Percentiles rank a stretch among this genome's conserved stretches.
Conservation (phyloP, 768 basidiomycete species). For the Trametes sanguinea region DNA sequence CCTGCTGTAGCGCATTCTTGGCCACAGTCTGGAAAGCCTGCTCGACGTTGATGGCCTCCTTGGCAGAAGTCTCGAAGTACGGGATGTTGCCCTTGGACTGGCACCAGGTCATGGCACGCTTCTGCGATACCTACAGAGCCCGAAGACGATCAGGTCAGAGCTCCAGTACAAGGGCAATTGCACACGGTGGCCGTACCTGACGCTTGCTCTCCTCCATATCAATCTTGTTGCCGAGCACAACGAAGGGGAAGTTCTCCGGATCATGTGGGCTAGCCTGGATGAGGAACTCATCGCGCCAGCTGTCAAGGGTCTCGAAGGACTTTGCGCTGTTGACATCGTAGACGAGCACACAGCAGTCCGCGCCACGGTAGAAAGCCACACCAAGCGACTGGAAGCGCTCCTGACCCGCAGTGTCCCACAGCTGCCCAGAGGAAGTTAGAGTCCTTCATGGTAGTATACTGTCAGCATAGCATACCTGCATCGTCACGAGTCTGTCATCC, state of each 20-base stretch:
- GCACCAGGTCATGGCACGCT: slow-evolving; percentile 99
- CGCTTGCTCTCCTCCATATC: slow-evolving; percentile 99
- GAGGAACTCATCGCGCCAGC: slow-evolving; percentile 99
- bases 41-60: slow-evolving; percentile 99
- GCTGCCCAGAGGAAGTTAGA: slow-evolving; percentile 43
- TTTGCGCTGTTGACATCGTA: slow-evolving; percentile 99
- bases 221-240: slow-evolving; percentile 99
- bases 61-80: slow-evolving; percentile 99
- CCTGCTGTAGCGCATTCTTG: slow-evolving; percentile 98
- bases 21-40: slow-evolving; percentile 99
- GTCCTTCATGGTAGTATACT: not conserved
- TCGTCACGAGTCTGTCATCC: slow-evolving; percentile 95
- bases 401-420: slow-evolving; percentile 99
- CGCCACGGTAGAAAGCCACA: slow-evolving; percentile 98
- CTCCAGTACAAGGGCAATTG: not conserved
- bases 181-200: slow-evolving; percentile 58
- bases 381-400: slow-evolving; percentile 99
- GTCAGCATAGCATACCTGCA: slow-evolving; percentile 76
- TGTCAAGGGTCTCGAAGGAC: slow-evolving; percentile 97
- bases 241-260: slow-evolving; percentile 99
- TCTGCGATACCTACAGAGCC: slow-evolving; percentile 84
- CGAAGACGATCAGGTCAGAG: not conserved
- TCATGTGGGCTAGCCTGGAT: slow-evolving; percentile 99
- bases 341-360: slow-evolving; percentile 98
- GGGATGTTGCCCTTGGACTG: slow-evolving; percentile 99